Evolutionary conservation across 1,284 basidiomycete genomes (phyloP).

Genomic region (Puccinia horiana): DNA sequence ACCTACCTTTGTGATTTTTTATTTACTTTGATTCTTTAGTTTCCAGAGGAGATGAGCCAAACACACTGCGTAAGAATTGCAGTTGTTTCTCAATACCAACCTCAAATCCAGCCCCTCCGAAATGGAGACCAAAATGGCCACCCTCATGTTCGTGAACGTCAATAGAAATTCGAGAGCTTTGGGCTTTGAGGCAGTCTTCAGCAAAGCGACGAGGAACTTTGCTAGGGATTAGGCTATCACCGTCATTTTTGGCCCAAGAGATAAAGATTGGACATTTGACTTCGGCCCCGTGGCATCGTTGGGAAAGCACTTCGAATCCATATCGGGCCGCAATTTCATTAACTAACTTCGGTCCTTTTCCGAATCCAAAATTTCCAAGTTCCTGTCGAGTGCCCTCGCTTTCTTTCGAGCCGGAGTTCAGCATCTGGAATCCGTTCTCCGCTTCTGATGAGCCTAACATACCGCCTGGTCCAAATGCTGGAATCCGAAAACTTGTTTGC

Average conservation of each 20-base stretch:
- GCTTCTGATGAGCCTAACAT: slow-evolving; percentile 22
- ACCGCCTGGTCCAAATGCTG: slow-evolving; percentile 24
- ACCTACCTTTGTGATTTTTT: background rate
- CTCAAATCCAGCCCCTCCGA: slow-evolving; percentile 19
- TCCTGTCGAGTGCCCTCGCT: background rate
- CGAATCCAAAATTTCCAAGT: slow-evolving; percentile 2
- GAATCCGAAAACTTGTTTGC: background rate
- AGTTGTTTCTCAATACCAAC: slow-evolving; percentile 5
- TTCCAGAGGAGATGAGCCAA: background rate
- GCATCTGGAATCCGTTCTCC: slow-evolving; percentile 19
- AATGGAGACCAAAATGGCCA: slow-evolving; percentile 23
- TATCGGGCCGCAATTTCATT: slow-evolving; percentile 38
- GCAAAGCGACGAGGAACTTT: slow-evolving; percentile 19
- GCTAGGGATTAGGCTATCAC: slow-evolving; percentile 27
- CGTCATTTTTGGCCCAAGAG: slow-evolving; percentile 24
- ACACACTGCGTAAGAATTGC: slow-evolving; percentile 8
- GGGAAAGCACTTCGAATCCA: slow-evolving; percentile 26
- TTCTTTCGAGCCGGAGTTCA: background rate
- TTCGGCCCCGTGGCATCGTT: slow-evolving; percentile 15
- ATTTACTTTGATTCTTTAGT: background rate
- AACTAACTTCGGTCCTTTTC: slow-evolving; percentile 16
- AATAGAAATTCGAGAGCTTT: background rate
- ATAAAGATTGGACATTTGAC: slow-evolving; percentile 26
- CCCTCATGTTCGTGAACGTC: slow-evolving; percentile 31
- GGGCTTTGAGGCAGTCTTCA: slow-evolving; percentile 22